These are phyloP conservation scores for Argentina anserina DNA, from an alignment of 306 rosid species.

Conservation along the genomic window DNA sequence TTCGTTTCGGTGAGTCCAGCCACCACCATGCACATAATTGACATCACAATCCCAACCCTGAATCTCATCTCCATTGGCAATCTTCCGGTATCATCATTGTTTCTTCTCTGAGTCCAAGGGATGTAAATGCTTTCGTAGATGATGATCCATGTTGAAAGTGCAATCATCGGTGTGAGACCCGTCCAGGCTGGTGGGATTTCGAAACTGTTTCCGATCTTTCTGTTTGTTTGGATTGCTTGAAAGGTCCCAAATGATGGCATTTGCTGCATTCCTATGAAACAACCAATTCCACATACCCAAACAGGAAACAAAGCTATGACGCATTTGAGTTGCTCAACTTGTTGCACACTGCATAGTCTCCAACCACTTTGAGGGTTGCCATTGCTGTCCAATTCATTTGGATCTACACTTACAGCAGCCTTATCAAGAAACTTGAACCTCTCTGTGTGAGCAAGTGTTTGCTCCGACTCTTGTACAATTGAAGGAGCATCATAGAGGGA, in stretches of 20 bases:
- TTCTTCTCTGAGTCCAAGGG: constrained; percentile 20
- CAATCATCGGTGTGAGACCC: constrained; percentile 46
- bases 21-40: constrained; percentile 44
- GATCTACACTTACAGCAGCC: constrained; percentile 41
- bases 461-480: constrained; percentile 14
- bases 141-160: constrained; percentile 48
- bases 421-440: constrained; percentile 42
- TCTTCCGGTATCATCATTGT: constrained; percentile 14
- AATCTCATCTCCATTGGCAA: constrained; percentile 41
- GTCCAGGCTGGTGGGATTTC: constrained; percentile 63
- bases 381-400: constrained; percentile 30
- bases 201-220: constrained; percentile 34
- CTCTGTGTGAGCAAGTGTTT: constrained; percentile 21
- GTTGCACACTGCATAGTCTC: constrained; percentile 50
- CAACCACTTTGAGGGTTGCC: constrained; percentile 35
- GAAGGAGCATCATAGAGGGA: constrained; percentile 30
- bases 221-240: constrained; percentile 54
- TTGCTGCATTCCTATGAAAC: constrained; percentile 49
- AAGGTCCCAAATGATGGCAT: constrained; percentile 46
- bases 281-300: constrained; percentile 49
- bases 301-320: constrained; percentile 39
- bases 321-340: constrained; percentile 52
- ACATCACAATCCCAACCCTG: constrained; percentile 39
- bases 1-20: constrained; percentile 37
- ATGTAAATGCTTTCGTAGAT: constrained; percentile 46